Evolutionary conservation across 371 early-diverging fungal genomes (phyloP), one percentile per base, ranked within the genome.

Genomic region (Mortierella sp.): DNA sequence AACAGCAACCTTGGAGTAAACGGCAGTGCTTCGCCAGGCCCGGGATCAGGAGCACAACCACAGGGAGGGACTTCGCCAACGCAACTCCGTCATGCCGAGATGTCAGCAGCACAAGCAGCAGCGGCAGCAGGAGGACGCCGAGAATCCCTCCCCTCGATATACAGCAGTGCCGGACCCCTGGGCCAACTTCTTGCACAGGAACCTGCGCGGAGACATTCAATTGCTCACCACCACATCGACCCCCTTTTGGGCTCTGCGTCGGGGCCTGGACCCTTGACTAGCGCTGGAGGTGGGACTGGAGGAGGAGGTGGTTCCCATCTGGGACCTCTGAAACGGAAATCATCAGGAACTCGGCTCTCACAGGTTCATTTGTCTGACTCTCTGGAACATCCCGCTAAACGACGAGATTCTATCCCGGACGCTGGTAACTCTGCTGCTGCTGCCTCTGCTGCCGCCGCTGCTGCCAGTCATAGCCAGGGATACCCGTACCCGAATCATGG

Each of bases 201-300:
- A 29, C 77, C 87, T n/a, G 89, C 89, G 68, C 68, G 91, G 41
- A 86, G 91, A 24, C 91, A 91, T 47, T 91, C 91, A 1, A 91
- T 91, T 69, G 90, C 90, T 1, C 86, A 87, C 13, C 82, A 87
- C 29, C 88, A 88, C 53, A 14, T 29, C 9, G n/a, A 50, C 10
- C 50, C 50, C n/a, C 22, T n/a, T 24, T 22, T 7, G 22, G 8
- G 22, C 26, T 24, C n/a, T 24, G 66, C 79, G 26, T 71, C 71
- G 16, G 74, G 73, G 34, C 50, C 22, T n/a, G 22, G 50, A 50
- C 64, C 73, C 55, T 70, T 72, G 74, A 50, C 63, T 31, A 22
- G 55, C 64, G 48, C 64, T 31, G 52, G n/a, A n/a, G n/a, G n/a
- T n/a, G n/a, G n/a, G n/a, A n/a, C n/a, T n/a, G n/a, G n/a, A n/a